Conservation (phyloP, 352 stramenopile genomes). For the Phytophthora meadii region DNA sequence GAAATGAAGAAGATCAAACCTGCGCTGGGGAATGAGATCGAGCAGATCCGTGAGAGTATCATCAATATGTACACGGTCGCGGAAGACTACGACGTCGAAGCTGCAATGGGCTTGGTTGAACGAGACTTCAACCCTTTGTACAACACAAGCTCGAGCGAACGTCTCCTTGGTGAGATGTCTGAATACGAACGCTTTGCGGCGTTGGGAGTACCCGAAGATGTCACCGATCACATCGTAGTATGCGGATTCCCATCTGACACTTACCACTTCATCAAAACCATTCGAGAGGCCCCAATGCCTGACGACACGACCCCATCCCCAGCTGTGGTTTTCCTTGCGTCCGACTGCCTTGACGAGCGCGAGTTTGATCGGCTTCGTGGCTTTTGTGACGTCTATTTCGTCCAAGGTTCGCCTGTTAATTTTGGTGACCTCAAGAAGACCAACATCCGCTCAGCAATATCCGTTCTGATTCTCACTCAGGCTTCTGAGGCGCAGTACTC, state of each 20-base stretch:
- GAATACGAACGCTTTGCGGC: slow-evolving; percentile 68
- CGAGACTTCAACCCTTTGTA: slow-evolving; percentile 2
- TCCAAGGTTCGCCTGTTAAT: slow-evolving; percentile 75
- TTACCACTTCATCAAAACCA: slow-evolving; percentile 77
- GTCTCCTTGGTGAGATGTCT: slow-evolving; percentile 26
- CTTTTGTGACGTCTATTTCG: slow-evolving; percentile 72
- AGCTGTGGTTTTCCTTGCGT: slow-evolving; percentile 65
- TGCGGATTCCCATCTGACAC: slow-evolving; percentile 72
- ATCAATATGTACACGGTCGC: slow-evolving; percentile 57
- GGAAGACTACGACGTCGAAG: slow-evolving; percentile 42
- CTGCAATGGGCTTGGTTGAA: slow-evolving; percentile 25
- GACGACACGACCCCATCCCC: slow-evolving; percentile 51
- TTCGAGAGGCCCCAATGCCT: slow-evolving; percentile 56
- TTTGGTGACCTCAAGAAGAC: slow-evolving; percentile 77
- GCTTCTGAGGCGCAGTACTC: slow-evolving; percentile 59
- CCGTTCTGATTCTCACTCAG: slow-evolving; percentile 72
- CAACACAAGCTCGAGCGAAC: slow-evolving; percentile 7
- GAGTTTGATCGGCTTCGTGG: slow-evolving; percentile 59
- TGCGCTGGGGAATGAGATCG: slow-evolving; percentile 64
- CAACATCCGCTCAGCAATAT: slow-evolving; percentile 59
- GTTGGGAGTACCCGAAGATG: slow-evolving; percentile 44
- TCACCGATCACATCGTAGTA: slow-evolving; percentile 70
- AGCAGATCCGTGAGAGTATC: slow-evolving; percentile 62
- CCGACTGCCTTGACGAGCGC: slow-evolving; percentile 56
- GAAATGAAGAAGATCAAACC: slow-evolving; percentile 66